phyloP scores from a whole-genome alignment of 371 early-diverging fungal species.

The Haplosporangium sp. region DNA sequence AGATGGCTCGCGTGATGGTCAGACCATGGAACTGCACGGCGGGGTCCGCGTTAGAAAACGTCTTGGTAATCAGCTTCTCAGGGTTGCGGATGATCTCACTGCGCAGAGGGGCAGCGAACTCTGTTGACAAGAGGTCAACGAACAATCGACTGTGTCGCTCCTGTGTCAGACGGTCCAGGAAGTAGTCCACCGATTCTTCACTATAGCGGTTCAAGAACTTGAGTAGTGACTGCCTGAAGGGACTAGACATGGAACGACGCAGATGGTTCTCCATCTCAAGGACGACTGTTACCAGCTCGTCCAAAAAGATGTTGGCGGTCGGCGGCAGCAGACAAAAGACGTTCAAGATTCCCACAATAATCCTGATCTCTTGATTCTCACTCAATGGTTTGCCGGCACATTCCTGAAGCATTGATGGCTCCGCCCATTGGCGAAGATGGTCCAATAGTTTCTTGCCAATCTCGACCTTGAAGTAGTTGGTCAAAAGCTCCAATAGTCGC shows the following conservation, averaged over 20 bases:
- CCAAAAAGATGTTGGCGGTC: slow-evolving; percentile 91
- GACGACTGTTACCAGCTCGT: slow-evolving; percentile 87
- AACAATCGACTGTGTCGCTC: slow-evolving; percentile 74
- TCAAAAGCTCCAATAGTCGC: slow-evolving; percentile 90
- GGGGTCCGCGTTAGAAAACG: slow-evolving; percentile 56
- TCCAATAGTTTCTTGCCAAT: slow-evolving; percentile 98
- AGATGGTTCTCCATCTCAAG: slow-evolving; percentile 86
- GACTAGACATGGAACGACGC: slow-evolving; percentile 87
- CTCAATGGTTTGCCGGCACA: slow-evolving; percentile 83
- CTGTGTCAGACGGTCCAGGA: slow-evolving; percentile 78
- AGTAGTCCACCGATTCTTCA: slow-evolving; percentile 86
- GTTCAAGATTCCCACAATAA: slow-evolving; percentile 94
- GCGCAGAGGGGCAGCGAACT: slow-evolving; percentile 76
- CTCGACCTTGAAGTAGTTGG: slow-evolving; percentile 98
- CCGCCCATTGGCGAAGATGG: slow-evolving; percentile 94
- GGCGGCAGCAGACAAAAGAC: slow-evolving; percentile 94
- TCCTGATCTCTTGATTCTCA: slow-evolving; percentile 91
- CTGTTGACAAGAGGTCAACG: slow-evolving; percentile 70
- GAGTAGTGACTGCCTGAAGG: slow-evolving; percentile 92
- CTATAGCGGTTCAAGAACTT: slow-evolving; percentile 91
- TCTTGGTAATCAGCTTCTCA: slow-evolving; percentile 65
- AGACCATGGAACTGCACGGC: slow-evolving; percentile 72
- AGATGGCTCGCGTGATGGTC: slow-evolving; percentile 71
- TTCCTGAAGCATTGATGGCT: slow-evolving; percentile 83
- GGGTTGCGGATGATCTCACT: slow-evolving; percentile 74